These are phyloP conservation scores for Metschnikowia gruessii DNA, from an alignment of 805 yeast genomes.

Conservation along the genomic window DNA sequence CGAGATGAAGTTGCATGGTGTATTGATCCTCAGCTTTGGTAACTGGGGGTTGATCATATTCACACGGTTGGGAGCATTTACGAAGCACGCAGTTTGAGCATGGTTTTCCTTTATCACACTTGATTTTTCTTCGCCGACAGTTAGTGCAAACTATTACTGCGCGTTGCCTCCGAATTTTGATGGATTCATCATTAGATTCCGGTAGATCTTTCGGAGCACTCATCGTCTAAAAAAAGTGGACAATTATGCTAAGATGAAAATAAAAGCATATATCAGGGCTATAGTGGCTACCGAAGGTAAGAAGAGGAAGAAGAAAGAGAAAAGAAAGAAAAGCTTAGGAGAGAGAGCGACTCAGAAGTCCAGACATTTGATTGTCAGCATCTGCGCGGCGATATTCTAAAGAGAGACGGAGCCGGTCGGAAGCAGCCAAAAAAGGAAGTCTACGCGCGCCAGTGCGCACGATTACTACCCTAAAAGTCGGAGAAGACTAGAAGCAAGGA, in stretches of 20 bases:
- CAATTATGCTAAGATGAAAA: too few species aligned
- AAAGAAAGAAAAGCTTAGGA: neutral
- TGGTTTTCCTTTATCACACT: slow-evolving; percentile 30
- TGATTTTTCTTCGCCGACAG: slow-evolving; percentile 34
- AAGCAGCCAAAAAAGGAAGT: neutral
- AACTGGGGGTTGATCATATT: slow-evolving; percentile 18
- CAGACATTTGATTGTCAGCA: neutral
- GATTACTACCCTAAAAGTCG: neutral
- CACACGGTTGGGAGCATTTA: slow-evolving; percentile 20
- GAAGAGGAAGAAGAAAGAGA: neutral
- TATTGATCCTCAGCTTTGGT: slow-evolving; percentile 11
- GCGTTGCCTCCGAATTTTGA: slow-evolving; percentile 19
- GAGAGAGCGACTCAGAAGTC: neutral
- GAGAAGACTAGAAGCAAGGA: neutral
- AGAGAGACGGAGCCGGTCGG: neutral
- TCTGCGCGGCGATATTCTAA: slow-evolving; percentile 1
- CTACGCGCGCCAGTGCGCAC: neutral
- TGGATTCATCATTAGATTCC: neutral
- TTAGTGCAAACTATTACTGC: slow-evolving; percentile 29
- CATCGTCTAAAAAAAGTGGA: too few species aligned
- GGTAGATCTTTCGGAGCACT: neutral
- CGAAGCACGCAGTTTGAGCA: slow-evolving; percentile 28
- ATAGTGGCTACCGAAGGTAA: too few species aligned
- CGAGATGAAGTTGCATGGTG: slow-evolving; percentile 13
- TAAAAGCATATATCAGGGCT: too few species aligned